Conservation (phyloP, 2,329 filamentous ascomycete species). For the Fusarium dimerum region DNA sequence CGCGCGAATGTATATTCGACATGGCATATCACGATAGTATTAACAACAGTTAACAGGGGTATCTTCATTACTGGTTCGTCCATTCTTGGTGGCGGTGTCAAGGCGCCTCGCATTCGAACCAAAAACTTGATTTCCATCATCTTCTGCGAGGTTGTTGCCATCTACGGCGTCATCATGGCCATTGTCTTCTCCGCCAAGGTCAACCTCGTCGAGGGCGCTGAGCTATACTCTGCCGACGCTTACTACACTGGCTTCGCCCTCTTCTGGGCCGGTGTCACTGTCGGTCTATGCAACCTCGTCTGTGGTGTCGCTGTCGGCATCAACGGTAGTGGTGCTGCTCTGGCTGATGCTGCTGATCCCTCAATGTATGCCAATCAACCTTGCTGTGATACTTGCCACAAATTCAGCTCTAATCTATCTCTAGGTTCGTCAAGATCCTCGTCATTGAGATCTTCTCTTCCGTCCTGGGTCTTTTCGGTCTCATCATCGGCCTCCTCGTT, state of each 20-base stretch:
- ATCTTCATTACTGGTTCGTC: conserved; percentile 98
- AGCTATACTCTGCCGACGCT: conserved; percentile 71
- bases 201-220: conserved; percentile 61
- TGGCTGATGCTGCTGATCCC: conserved; percentile 92
- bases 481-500: conserved; percentile 91
- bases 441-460: conserved; percentile 99
- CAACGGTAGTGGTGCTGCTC: conserved; percentile 93
- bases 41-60: conserved; percentile 63
- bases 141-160: conserved; percentile 99
- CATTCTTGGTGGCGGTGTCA: conserved; percentile 95
- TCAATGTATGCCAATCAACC: conserved; percentile 65
- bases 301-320: conserved; percentile 97
- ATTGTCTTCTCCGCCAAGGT: conserved; percentile 97
- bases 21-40: conserved; percentile 2
- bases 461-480: conserved; percentile 90
- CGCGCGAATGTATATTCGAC: not conserved
- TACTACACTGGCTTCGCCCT: conserved; percentile 95
- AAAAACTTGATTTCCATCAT: conserved; percentile 99
- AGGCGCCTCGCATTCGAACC: conserved; percentile 93
- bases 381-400: not conserved
- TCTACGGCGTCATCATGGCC: conserved; percentile 99
- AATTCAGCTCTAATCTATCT: conserved; percentile 22
- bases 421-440: conserved; percentile 95
- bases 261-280: conserved; percentile 94
- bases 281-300: conserved; percentile 92